A percentile compares a stretch with the other conserved stretches of the same genome.
phyloP scores from a whole-genome alignment of 2,329 filamentous ascomycete species.

The Ramularia collo-cygni region DNA sequence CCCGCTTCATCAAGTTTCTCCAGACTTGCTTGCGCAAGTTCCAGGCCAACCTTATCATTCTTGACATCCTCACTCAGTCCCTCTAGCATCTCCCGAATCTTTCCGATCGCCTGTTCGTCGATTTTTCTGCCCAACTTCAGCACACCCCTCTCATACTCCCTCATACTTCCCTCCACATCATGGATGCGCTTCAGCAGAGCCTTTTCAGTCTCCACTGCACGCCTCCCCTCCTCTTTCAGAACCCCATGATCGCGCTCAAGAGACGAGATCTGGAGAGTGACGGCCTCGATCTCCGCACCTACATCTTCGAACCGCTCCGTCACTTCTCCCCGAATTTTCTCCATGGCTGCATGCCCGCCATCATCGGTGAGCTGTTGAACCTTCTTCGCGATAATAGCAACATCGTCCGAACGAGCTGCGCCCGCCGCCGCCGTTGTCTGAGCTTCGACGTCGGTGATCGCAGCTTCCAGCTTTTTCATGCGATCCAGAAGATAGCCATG shows the following conservation, averaged over 20 bases:
- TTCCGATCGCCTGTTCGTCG: slow-evolving; percentile 10
- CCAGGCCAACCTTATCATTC: slow-evolving; percentile 7
- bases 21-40: slow-evolving; percentile 15
- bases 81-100: slow-evolving; percentile 13
- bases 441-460: slow-evolving; percentile 10
- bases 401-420: slow-evolving; percentile 4
- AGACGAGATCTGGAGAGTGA: slow-evolving; percentile 12
- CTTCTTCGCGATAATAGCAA: slow-evolving; percentile 13
- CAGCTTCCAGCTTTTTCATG: slow-evolving; percentile 31
- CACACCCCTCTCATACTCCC: slow-evolving; percentile 14
- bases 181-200: slow-evolving; percentile 18
- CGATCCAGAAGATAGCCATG: slow-evolving; percentile 31
- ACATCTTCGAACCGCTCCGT: slow-evolving; percentile 9
- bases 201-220: slow-evolving; percentile 17
- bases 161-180: slow-evolving; percentile 16
- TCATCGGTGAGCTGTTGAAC: slow-evolving; percentile 12
- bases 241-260: slow-evolving; percentile 11
- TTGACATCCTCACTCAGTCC: slow-evolving; percentile 14
- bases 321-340: slow-evolving; percentile 11
- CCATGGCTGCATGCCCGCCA: slow-evolving; percentile 4
- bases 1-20: slow-evolving; percentile 15
- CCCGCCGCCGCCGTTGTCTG: slow-evolving; percentile 4
- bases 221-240: slow-evolving; percentile 11
- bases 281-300: slow-evolving; percentile 12
- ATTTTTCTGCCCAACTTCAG: slow-evolving; percentile 19